Evolutionary conservation across 2,329 filamentous ascomycete genomes (phyloP).

Genomic region (Dichotomopilus funicola): DNA sequence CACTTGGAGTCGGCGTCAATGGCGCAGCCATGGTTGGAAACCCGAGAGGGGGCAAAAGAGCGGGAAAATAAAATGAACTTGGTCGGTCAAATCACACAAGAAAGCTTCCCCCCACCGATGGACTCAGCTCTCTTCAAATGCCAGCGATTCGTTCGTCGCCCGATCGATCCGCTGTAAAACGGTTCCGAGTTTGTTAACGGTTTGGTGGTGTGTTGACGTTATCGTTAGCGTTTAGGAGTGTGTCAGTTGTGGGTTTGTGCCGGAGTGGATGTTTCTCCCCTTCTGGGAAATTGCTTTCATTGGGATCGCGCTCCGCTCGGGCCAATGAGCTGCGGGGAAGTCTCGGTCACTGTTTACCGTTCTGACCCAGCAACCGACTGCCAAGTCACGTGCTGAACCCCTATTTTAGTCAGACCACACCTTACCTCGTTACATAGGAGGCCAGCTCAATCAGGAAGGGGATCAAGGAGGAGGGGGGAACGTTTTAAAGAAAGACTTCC

Average conservation of each 20-base stretch:
- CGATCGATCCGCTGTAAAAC: no score
- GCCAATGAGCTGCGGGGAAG: slow-evolving; percentile 11
- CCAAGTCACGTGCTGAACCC: slow-evolving; percentile 8
- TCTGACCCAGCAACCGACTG: slow-evolving; percentile 20
- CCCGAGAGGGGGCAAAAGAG: neutral
- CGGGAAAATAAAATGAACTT: no score
- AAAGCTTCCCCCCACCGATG: neutral
- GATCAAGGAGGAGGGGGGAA: no score
- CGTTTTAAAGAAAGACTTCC: no score
- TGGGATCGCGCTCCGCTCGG: slow-evolving; percentile 1
- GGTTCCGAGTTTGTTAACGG: no score
- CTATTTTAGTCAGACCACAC: neutral
- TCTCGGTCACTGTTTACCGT: slow-evolving; percentile 15
- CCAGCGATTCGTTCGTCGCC: no score
- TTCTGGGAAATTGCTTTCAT: slow-evolving; percentile 18
- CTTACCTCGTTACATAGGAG: no score
- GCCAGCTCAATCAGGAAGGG: no score
- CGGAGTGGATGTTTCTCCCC: slow-evolving; percentile 2
- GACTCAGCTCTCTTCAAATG: neutral
- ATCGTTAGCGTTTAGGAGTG: neutral
- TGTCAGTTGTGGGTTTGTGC: slow-evolving; percentile 4
- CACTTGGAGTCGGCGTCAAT: slow-evolving; percentile 34
- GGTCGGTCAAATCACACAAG: neutral
- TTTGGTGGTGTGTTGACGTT: no score
- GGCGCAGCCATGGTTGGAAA: slow-evolving; percentile 32